Evolutionary conservation across 1,139 yeast genomes (phyloP).

Genomic region (Lodderomyces oxycetoniae): DNA sequence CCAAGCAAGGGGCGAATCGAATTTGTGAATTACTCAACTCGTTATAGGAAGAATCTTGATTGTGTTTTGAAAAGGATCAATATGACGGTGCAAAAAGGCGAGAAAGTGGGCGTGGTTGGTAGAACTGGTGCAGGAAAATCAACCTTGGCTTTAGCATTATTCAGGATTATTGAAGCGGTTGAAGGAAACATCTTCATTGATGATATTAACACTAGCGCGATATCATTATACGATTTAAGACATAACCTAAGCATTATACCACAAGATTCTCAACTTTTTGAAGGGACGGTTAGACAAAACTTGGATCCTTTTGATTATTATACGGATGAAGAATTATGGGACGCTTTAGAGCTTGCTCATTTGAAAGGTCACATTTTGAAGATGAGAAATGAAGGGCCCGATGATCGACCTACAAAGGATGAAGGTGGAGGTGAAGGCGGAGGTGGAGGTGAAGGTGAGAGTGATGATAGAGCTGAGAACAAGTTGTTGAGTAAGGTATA

Average conservation of each 20-base stretch:
- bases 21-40: conserved; percentile 27
- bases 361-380: conserved; percentile 40
- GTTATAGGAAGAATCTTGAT: conserved; percentile 28
- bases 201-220: conserved; percentile 39
- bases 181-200: conserved; percentile 38
- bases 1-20: conserved; percentile 24
- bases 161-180: conserved; percentile 30
- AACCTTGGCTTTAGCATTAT: conserved; percentile 29
- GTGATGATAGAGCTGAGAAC: conserved; percentile 15
- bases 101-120: conserved; percentile 34
- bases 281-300: conserved; percentile 57
- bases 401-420: too few relatives aligned
- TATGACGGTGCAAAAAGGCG: conserved; percentile 23
- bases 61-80: conserved; percentile 25
- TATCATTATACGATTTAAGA: conserved; percentile 50
- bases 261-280: conserved; percentile 64
- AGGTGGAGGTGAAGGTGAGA: conserved; percentile 6
- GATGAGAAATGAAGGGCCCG: conserved; percentile 22
- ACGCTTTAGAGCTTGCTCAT: conserved; percentile 49
- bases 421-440: neutral
- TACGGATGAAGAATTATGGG: conserved; percentile 52
- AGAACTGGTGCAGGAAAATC: conserved; percentile 37
- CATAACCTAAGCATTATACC: conserved; percentile 59
- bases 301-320: conserved; percentile 54
- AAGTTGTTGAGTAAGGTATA: conserved; percentile 43